Base-by-base conservation (phyloP, 345 rosid genomes). In the Sapria himalayana region DNA sequence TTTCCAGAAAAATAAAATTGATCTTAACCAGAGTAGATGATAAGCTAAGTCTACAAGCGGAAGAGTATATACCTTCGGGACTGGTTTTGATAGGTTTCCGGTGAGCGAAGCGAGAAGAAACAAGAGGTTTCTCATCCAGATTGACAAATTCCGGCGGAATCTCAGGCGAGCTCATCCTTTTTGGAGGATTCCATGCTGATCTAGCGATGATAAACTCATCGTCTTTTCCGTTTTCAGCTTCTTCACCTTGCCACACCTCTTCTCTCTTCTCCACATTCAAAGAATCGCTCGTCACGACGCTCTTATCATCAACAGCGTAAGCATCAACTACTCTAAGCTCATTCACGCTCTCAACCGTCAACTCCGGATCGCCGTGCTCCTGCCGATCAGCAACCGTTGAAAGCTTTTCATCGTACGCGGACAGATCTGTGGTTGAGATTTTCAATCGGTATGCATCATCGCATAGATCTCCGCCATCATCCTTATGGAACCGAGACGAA, bases 61-160 rank as follows among this genome's bases (percentile, higher is more conserved):
- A 24, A 43, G 8, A 24, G 5, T 13, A 10, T 4, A 35, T 66
- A 80, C 91, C 85, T 72, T 74, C 73, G 19, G 67, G 65, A 45
- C 49, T 63, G 17, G 61, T 32, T 58, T 55, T 68, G 34, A 64
- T 40, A 9, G 54, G 59, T 9, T 60, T 73, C 60, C 67, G 64
- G 29, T 65, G 60, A 15, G 50, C 60, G 47, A 73, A 56, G 35
- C 75, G 58, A 22, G 78, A 25, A 25, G 75, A 65, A 65, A 58
- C 66, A 11, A 31, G 15, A 7, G 13, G 31, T 70, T 55, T 68
- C 68, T 66, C 72, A 48, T 41, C 23, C 48, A 66, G 41, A 37
- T 45, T 12, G 3, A 65, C 60, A 34, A 37, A 44, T 24, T 63
- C 78, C 24, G 39, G 31, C 22, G 40, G 21, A 1, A 34, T 57